Percentiles rank a stretch among this genome's conserved stretches.
These are phyloP conservation scores for Lichtheimia corymbifera DNA, from an alignment of 371 early-diverging fungal species.

Conservation along the genomic window DNA sequence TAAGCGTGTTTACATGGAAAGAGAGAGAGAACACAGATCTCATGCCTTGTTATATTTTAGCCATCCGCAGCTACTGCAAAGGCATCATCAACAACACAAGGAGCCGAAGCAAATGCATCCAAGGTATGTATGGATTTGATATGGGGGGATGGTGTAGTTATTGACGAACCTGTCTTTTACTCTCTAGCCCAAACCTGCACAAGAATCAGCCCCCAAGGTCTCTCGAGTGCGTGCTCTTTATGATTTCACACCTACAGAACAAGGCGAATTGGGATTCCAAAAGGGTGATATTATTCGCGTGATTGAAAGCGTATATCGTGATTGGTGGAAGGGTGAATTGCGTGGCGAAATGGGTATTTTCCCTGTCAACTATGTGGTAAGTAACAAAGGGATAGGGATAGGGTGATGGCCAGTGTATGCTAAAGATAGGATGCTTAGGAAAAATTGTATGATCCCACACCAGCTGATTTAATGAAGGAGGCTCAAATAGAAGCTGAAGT, in stretches of 20 bases:
- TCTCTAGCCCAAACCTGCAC: slow-evolving; percentile 1
- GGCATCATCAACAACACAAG: slow-evolving; percentile 9
- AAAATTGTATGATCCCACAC: slow-evolving; percentile 59
- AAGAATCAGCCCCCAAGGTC: slow-evolving; percentile 40
- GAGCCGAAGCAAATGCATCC: slow-evolving; percentile 3
- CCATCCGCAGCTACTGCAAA: slow-evolving; percentile 24
- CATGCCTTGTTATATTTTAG: slow-evolving; percentile 12
- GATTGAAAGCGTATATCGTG: slow-evolving; percentile 80
- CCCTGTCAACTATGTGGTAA: slow-evolving; percentile 86
- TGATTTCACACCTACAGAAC: slow-evolving; percentile 82
- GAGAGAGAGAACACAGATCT: slow-evolving; percentile 20
- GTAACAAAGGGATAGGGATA: not conserved
- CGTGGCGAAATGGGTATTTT: slow-evolving; percentile 80
- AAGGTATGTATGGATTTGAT: slow-evolving; percentile 11
- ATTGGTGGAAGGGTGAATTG: slow-evolving; percentile 91
- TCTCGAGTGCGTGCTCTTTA: slow-evolving; percentile 83
- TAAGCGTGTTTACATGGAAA: slow-evolving; percentile 16
- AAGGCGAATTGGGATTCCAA: slow-evolving; percentile 81
- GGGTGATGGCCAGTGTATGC: too few species aligned
- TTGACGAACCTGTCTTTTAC: not conserved
- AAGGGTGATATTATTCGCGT: slow-evolving; percentile 83
- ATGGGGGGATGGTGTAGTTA: too few species aligned
- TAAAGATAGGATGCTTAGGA: slow-evolving; percentile 28
- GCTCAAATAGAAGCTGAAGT: slow-evolving; percentile 75
- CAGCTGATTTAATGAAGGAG: slow-evolving; percentile 58